phyloP scores from a whole-genome alignment of 148 eudicot genomes.

The Cornus florida region DNA sequence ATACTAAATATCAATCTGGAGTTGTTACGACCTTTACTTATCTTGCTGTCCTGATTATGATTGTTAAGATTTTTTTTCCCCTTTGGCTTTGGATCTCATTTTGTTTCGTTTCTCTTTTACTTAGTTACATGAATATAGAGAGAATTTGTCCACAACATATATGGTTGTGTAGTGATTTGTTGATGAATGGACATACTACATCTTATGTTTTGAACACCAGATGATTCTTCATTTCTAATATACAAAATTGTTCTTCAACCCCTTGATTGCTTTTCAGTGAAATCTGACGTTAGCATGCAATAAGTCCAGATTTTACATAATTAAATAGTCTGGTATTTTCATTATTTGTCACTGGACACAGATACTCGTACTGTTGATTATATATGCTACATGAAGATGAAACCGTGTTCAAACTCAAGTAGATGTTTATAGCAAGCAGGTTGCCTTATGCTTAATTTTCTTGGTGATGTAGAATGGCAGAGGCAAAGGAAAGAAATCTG shows the following conservation, averaged over 20 bases:
- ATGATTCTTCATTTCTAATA: too few species aligned
- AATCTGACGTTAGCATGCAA: background rate
- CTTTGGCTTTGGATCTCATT: too few species aligned
- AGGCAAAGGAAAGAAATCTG: constrained; percentile 53
- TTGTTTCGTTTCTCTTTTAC: too few species aligned
- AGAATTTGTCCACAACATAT: too few species aligned
- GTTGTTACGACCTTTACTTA: too few species aligned
- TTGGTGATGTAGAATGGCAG: constrained; percentile 48
- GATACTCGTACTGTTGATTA: background rate
- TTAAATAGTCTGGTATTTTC: too few species aligned
- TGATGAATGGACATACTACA: background rate
- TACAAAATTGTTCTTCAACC: background rate
- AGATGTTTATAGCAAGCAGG: background rate
- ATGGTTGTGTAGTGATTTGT: too few species aligned
- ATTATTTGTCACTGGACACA: too few species aligned
- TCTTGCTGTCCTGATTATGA: too few species aligned
- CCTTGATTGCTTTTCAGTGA: background rate
- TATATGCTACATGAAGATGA: background rate
- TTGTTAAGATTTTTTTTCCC: too few species aligned
- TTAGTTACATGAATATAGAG: too few species aligned
- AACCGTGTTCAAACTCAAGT: background rate
- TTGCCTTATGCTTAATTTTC: background rate
- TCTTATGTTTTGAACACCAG: background rate
- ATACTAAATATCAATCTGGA: too few species aligned
- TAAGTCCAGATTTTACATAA: background rate